Evolutionary conservation across 176 grass and related monocot genomes (phyloP).

Genomic region (Alopecurus myosuroides): DNA sequence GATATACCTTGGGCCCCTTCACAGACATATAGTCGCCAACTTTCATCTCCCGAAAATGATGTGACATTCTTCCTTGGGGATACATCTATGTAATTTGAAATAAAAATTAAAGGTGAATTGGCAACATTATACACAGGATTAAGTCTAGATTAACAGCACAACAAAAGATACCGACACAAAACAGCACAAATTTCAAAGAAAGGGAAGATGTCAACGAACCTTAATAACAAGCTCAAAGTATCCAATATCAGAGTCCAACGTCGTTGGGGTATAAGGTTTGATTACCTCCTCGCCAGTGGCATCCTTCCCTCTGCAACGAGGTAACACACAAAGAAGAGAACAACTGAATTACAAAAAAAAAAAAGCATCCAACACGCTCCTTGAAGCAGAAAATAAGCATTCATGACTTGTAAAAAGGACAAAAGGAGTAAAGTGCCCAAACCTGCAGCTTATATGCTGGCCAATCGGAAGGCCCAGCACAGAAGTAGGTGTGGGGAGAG

Average conservation of each 20-base stretch:
- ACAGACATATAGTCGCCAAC: slow-evolving; percentile 78
- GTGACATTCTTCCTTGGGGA: slow-evolving; percentile 98
- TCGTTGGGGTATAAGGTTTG: slow-evolving; percentile 93
- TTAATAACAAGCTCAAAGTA: slow-evolving; percentile 92
- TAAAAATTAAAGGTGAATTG: not conserved
- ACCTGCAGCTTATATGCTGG: slow-evolving; percentile 95
- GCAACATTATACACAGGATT: not conserved
- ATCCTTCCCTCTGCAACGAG: slow-evolving; percentile 58
- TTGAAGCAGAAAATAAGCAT: not conserved
- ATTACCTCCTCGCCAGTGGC: slow-evolving; percentile 77
- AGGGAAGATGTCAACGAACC: not conserved
- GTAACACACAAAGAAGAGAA: not conserved
- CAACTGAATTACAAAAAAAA: not conserved
- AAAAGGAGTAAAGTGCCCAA: not conserved
- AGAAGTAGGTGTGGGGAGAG: slow-evolving; percentile 70
- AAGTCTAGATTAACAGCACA: not conserved
- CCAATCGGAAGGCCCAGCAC: slow-evolving; percentile 78
- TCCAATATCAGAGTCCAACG: slow-evolving; percentile 83
- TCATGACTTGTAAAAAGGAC: not conserved
- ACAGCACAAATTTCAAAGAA: not conserved
- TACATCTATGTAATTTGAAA: slow-evolving; percentile 61
- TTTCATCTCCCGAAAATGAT: slow-evolving; percentile 95
- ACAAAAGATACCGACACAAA: not conserved
- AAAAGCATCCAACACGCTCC: not conserved
- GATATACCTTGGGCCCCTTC: slow-evolving; percentile 77